Conservation (phyloP, 148 eudicot genomes). For the Fagopyrum tataricum region DNA sequence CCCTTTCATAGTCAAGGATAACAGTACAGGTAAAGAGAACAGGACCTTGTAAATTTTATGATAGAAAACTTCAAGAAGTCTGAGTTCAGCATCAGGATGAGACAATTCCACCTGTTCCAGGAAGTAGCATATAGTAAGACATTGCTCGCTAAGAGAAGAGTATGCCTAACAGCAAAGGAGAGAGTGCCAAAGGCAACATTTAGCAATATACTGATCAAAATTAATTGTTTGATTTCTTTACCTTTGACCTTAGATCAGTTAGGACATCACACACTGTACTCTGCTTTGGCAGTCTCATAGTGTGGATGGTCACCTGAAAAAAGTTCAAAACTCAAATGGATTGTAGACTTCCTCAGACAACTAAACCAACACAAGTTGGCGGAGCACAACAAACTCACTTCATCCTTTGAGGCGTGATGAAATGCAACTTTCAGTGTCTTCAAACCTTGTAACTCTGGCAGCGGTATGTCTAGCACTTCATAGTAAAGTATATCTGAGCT, state of each 20-base stretch:
- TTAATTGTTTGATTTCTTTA: slow-evolving; percentile 1
- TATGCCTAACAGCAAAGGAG: neutral
- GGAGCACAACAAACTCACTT: slow-evolving; percentile 26
- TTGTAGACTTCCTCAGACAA: neutral
- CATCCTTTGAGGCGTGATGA: slow-evolving; percentile 54
- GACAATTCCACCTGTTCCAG: slow-evolving; percentile 57
- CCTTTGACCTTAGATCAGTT: slow-evolving; percentile 19
- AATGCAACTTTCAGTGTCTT: slow-evolving; percentile 58
- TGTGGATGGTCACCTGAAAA: slow-evolving; percentile 17
- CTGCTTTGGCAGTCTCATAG: slow-evolving; percentile 58
- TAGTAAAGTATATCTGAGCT: slow-evolving; percentile 36
- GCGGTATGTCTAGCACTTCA: slow-evolving; percentile 47
- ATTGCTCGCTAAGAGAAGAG: neutral
- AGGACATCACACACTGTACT: slow-evolving; percentile 72
- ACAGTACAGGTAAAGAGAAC: neutral
- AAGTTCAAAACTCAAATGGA: neutral
- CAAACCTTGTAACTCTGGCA: slow-evolving; percentile 46
- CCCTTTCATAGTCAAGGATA: neutral
- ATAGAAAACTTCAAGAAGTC: slow-evolving; percentile 50
- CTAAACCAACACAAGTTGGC: neutral
- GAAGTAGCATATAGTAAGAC: neutral
- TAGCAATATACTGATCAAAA: neutral
- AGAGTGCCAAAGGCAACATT: neutral
- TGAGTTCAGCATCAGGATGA: slow-evolving; percentile 40
- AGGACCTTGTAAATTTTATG: slow-evolving; percentile 48